phyloP scores from a whole-genome alignment of 257 asterid species.

The Petrea volubilis region DNA sequence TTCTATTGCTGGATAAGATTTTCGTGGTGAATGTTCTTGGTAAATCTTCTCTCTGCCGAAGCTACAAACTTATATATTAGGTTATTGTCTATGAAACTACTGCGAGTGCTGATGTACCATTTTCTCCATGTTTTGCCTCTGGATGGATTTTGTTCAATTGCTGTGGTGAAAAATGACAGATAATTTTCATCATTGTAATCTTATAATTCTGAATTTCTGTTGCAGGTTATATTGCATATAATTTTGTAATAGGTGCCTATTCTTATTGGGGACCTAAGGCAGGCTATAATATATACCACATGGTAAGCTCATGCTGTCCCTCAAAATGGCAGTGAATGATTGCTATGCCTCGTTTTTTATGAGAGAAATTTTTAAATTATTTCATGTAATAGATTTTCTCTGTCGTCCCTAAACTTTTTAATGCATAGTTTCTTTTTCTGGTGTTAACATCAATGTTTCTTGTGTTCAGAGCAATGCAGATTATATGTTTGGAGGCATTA shows the following conservation, averaged over 20 bases:
- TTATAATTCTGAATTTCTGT: constrained; percentile 23
- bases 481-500: constrained; percentile 84
- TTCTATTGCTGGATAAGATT: constrained; percentile 65
- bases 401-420: no score
- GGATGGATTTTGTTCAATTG: constrained; percentile 1
- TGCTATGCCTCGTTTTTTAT: background rate
- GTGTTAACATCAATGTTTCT: constrained; percentile 8
- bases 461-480: constrained; percentile 75
- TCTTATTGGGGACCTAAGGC: constrained; percentile 99
- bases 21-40: constrained; percentile 93
- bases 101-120: background rate
- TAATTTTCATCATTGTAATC: constrained; percentile 21
- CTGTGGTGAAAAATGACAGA: constrained; percentile 9
- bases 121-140: background rate
- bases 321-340: background rate
- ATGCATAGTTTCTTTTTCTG: background rate
- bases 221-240: constrained; percentile 92
- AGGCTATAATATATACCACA: constrained; percentile 84
- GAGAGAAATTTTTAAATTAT: background rate
- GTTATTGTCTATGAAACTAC: background rate
- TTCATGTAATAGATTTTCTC: background rate
- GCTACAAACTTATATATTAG: constrained; percentile 1
- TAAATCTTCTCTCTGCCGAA: constrained; percentile 33
- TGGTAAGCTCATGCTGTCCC: constrained; percentile 57
- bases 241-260: constrained; percentile 95